Conservation (phyloP, 2,329 filamentous ascomycete genomes). For the Sclerotinia trifoliorum region DNA sequence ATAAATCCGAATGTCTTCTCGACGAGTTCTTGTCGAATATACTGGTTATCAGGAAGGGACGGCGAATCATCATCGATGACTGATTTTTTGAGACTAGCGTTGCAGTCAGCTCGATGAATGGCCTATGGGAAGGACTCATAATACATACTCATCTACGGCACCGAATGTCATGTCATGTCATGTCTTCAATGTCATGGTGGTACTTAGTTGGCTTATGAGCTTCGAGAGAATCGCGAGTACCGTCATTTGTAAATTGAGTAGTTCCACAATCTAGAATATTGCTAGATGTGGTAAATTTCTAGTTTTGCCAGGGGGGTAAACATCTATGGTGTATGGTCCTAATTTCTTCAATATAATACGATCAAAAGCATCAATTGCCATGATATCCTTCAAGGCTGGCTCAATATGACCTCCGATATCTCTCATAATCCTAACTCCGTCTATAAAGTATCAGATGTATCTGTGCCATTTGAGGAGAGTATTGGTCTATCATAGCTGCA, state of each 20-base stretch:
- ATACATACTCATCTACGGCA: slow-evolving; percentile 32
- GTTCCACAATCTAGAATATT: slow-evolving; percentile 30
- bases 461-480: background rate
- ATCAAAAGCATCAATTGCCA: slow-evolving; percentile 32
- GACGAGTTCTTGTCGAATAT: slow-evolving; percentile 33
- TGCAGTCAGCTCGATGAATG: background rate
- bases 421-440: slow-evolving; percentile 31
- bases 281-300: background rate
- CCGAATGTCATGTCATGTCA: slow-evolving; percentile 34
- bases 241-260: slow-evolving; percentile 30
- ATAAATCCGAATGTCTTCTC: slow-evolving; percentile 30
- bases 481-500: slow-evolving; percentile 2
- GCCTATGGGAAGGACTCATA: background rate
- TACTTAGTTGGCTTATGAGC: slow-evolving; percentile 26
- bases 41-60: slow-evolving; percentile 29
- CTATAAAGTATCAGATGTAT: background rate
- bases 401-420: slow-evolving; percentile 33
- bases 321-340: slow-evolving; percentile 38
- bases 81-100: slow-evolving; percentile 29
- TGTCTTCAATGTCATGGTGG: slow-evolving; percentile 31
- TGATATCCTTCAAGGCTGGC: slow-evolving; percentile 30
- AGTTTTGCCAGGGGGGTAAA: slow-evolving; percentile 10
- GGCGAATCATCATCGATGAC: slow-evolving; percentile 34
- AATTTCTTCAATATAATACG: slow-evolving; percentile 31
- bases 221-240: slow-evolving; percentile 30